Conservation (phyloP, 1,284 basidiomycete genomes). For the Austroboletus novae-zelandiae region DNA sequence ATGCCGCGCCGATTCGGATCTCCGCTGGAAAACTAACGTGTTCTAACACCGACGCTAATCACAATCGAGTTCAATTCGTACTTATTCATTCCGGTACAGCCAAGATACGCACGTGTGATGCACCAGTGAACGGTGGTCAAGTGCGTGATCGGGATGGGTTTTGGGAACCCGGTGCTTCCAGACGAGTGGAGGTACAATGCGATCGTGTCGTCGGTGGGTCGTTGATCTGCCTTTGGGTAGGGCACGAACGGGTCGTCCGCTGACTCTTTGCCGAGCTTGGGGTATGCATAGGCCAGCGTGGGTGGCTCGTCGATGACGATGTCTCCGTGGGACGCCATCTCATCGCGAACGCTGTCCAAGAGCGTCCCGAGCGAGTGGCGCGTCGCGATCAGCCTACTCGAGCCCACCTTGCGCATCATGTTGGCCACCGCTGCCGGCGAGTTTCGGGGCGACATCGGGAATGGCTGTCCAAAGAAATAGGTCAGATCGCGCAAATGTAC, state of each 20-base stretch:
- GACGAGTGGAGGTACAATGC: background rate
- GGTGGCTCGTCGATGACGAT: background rate
- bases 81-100: no score
- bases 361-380: background rate
- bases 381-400: slow-evolving; percentile 22
- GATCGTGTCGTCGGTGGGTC: background rate
- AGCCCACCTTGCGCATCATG: slow-evolving; percentile 31
- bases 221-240: background rate
- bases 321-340: background rate
- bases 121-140: no score
- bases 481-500: slow-evolving; percentile 15
- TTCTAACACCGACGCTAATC: background rate
- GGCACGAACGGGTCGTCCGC: background rate
- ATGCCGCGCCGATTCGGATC: no score
- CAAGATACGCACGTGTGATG: no score
- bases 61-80: background rate
- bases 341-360: slow-evolving; percentile 8
- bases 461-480: slow-evolving; percentile 15
- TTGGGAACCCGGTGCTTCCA: background rate
- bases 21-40: no score
- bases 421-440: slow-evolving; percentile 34
- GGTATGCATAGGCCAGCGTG: background rate
- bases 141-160: background rate
- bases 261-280: background rate
- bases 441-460: slow-evolving; percentile 39